Conservation (phyloP, 2,329 filamentous ascomycete genomes). For the Diplocarpon rosae region DNA sequence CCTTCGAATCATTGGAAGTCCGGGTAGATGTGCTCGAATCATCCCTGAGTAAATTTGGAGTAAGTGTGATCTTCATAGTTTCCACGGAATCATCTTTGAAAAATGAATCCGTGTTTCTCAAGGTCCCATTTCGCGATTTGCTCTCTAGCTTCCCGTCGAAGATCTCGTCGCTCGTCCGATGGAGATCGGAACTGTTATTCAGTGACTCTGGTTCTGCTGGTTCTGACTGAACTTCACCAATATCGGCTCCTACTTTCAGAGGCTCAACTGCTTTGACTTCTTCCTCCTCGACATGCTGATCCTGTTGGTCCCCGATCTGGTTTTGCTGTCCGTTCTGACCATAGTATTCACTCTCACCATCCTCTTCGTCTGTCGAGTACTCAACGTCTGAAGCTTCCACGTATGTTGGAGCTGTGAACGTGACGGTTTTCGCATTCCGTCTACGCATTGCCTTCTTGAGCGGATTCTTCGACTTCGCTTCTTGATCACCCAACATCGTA, state of each 20-base stretch:
- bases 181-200: constrained; percentile 28
- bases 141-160: constrained; percentile 44
- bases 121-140: constrained; percentile 72
- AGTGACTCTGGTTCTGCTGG: constrained; percentile 15
- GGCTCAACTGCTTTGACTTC: constrained; percentile 27
- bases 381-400: constrained; percentile 63
- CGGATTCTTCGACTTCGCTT: constrained; percentile 62
- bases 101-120: constrained; percentile 90
- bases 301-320: constrained; percentile 18
- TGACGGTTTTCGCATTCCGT: constrained; percentile 59
- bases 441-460: constrained; percentile 63
- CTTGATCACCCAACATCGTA: constrained; percentile 60
- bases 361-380: constrained; percentile 57
- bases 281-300: constrained; percentile 28
- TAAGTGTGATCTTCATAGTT: constrained; percentile 94
- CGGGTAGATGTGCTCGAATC: constrained; percentile 42
- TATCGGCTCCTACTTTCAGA: constrained; percentile 32
- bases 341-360: constrained; percentile 35
- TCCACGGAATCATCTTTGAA: constrained; percentile 94
- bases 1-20: constrained; percentile 35
- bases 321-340: constrained; percentile 38
- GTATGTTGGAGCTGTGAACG: constrained; percentile 60
- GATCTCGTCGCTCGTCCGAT: constrained; percentile 55
- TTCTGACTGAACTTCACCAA: constrained; percentile 23
- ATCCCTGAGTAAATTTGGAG: constrained; percentile 81